A percentile compares a stretch with the other conserved stretches of the same genome.
Evolutionary conservation across 257 asterid species (phyloP).

Genomic region (Prunella vulgaris): DNA sequence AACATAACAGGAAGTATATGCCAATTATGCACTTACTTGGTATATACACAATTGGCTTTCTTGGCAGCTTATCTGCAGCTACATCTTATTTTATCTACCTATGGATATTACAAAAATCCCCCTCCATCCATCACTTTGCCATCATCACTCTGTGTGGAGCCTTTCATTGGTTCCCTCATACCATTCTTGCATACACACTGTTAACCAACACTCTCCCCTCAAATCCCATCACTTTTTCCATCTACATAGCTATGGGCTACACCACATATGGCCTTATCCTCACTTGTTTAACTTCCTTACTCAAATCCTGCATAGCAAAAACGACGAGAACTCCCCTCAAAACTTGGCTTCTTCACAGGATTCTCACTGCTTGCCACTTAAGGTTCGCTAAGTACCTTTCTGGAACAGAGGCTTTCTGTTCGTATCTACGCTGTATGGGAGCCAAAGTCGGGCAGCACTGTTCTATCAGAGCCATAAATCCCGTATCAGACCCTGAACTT

Average conservation of each 20-base stretch:
- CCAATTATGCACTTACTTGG: constrained; percentile 39
- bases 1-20: constrained; percentile 9
- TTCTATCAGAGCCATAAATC: constrained; percentile 65
- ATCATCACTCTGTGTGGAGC: constrained; percentile 47
- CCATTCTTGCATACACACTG: constrained; percentile 42
- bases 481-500: constrained; percentile 42
- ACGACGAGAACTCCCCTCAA: constrained; percentile 18
- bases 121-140: constrained; percentile 34
- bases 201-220: constrained; percentile 28
- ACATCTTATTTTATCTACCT: constrained; percentile 42
- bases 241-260: constrained; percentile 43
- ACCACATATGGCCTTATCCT: constrained; percentile 43
- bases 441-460: constrained; percentile 61
- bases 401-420: constrained; percentile 60
- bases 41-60: constrained; percentile 47
- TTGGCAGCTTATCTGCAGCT: constrained; percentile 57
- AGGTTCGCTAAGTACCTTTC: constrained; percentile 55
- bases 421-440: constrained; percentile 44
- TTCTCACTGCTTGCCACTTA: constrained; percentile 36
- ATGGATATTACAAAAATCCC: constrained; percentile 29
- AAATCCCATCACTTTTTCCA: constrained; percentile 32
- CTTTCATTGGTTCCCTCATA: constrained; percentile 58
- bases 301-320: constrained; percentile 23
- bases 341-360: constrained; percentile 42
- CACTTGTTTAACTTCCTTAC: constrained; percentile 35